Evolutionary conservation across 2,329 filamentous ascomycete genomes (phyloP), one percentile per base, ranked within the genome.

Genomic region (Verticillium tricorpus): DNA sequence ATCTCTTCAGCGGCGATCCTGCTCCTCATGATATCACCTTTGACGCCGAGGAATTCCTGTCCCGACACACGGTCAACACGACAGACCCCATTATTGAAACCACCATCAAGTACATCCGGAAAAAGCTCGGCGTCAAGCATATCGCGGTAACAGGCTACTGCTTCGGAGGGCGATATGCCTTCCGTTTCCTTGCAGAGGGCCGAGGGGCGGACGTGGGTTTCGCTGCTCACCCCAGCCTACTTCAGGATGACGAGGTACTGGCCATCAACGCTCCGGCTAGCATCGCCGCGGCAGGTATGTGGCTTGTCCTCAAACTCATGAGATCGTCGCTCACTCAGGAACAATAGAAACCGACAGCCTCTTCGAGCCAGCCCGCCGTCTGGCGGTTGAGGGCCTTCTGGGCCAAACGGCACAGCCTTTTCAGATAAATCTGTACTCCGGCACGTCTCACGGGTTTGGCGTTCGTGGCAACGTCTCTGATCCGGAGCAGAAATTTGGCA

Each of bases 401-500:
- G 70, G 73, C 35, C 75, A 81, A 59, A 82, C 80, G 32, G 76
- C 74, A 2, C 74, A 80, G 62, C 76, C 86, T 8, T 94, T 88
- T 75, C 74, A 80, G 8, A 54, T 54, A 1, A 54, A 54, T 11
- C 74, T 94, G 52, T 94, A 88, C 78, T 84, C 85, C 17, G 85
- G 84, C 40, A 88, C 89, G 7, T 72, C 77, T 63, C 91, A 95
- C 70, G 91, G 91, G 0, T 95, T 94, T 69, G 88, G 86, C 17
- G 88, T 92, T 8, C 82, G 90, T 39, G 85, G 80, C 4, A 87
- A 94, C 68, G 61, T 82, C 32, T 76, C 76, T 2, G 76, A 81
- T 62, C 76, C 77, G 22, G 66, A 70, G 61, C 76, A 85, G 70
- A 86, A 82, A 74, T 93, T 86, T 71, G 89, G 87, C 35, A 93